Evolutionary conservation across 768 basidiomycete genomes (phyloP).

Genomic region (Tricholoma sp.): DNA sequence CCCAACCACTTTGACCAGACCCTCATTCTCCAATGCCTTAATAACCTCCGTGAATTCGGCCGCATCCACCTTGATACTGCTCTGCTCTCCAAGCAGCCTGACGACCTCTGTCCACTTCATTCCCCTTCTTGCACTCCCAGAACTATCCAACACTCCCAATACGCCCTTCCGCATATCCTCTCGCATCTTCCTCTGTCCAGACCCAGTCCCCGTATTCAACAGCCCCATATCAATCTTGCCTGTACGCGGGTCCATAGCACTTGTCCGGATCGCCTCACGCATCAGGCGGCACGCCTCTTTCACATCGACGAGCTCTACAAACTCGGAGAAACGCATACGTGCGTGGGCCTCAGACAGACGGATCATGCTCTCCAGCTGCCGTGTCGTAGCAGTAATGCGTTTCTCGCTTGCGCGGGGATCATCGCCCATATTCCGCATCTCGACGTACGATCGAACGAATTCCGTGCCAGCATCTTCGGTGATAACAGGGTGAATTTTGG

Average conservation of each 20-base stretch:
- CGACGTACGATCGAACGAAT: conserved; percentile 86
- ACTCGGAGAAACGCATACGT: conserved; percentile 88
- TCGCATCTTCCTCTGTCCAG: conserved; percentile 77
- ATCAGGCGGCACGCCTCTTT: conserved; percentile 91
- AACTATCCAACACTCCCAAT: conserved; percentile 53
- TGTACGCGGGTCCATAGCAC: conserved; percentile 92
- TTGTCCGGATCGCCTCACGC: conserved; percentile 92
- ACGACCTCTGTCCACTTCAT: conserved; percentile 83
- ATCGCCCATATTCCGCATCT: conserved; percentile 87
- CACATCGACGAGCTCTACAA: conserved; percentile 84
- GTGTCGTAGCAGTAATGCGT: conserved; percentile 95
- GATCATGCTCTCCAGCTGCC: conserved; percentile 97
- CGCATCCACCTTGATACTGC: conserved; percentile 72
- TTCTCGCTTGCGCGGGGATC: conserved; percentile 87
- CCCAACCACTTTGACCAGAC: conserved; percentile 78
- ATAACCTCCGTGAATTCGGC: conserved; percentile 82
- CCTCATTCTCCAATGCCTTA: conserved; percentile 78
- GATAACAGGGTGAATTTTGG: conserved; percentile 79
- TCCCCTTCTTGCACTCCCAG: conserved; percentile 46
- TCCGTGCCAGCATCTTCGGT: conserved; percentile 81
- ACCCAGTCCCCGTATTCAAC: conserved; percentile 89
- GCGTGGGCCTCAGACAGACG: conserved; percentile 95
- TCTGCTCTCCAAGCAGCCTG: conserved; percentile 76
- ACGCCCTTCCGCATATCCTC: conserved; percentile 91
- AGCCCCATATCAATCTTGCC: conserved; percentile 97